Conservation (phyloP, 2,329 filamentous ascomycete genomes). For the Metarhizium brunneum region DNA sequence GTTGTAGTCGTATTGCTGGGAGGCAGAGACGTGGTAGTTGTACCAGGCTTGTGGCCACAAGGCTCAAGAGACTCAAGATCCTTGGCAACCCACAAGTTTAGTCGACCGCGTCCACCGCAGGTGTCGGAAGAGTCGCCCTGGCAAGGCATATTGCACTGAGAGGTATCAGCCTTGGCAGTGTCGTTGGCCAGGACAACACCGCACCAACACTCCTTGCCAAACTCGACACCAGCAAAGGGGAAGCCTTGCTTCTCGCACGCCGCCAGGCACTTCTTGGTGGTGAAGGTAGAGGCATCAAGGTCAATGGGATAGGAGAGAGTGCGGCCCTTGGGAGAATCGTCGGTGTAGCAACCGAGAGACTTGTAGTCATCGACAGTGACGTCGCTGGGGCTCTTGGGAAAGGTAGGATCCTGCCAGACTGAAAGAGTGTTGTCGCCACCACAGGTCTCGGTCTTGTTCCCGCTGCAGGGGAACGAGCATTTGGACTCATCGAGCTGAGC, state of each 20-base stretch:
- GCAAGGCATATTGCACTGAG: constrained; percentile 42
- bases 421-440: constrained; percentile 39
- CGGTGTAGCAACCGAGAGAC: constrained; percentile 53
- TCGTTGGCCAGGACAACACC: constrained; percentile 43
- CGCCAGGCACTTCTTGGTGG: constrained; percentile 31
- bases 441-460: constrained; percentile 34
- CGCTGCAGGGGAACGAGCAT: constrained; percentile 47
- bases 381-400: constrained; percentile 31
- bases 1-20: constrained; percentile 8
- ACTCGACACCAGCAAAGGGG: constrained; percentile 40
- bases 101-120: constrained; percentile 33
- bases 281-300: constrained; percentile 27
- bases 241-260: constrained; percentile 34
- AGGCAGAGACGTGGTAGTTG: constrained; percentile 15
- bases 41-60: constrained; percentile 28
- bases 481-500: constrained; percentile 41
- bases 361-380: constrained; percentile 43
- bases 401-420: constrained; percentile 39
- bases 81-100: constrained; percentile 38
- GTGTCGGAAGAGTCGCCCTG: constrained; percentile 32
- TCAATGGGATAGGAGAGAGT: constrained; percentile 35
- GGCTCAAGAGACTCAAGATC: constrained; percentile 41
- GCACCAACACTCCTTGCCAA: constrained; percentile 39
- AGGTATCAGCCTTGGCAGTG: constrained; percentile 24
- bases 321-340: constrained; percentile 30